phyloP scores from a whole-genome alignment of 257 asterid genomes.

The Solanum pimpinellifolium region DNA sequence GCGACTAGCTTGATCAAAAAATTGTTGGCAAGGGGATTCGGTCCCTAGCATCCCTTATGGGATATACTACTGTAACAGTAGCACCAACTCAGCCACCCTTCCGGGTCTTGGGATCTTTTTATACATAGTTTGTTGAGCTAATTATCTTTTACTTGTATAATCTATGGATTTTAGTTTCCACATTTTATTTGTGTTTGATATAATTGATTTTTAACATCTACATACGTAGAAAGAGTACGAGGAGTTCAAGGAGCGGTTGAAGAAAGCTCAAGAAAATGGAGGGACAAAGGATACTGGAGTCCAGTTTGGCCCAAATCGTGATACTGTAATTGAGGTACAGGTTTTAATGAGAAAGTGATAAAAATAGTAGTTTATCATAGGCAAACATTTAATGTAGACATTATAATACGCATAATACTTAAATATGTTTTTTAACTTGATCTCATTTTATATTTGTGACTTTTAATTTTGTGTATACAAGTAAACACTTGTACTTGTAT shows the following conservation, averaged over 20 bases:
- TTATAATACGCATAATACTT: no score
- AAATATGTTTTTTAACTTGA: no score
- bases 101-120: background rate
- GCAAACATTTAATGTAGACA: background rate
- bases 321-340: conserved; percentile 36
- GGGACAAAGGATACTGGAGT: background rate
- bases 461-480: no score
- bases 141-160: background rate
- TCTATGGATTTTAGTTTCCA: background rate
- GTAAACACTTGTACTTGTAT: no score
- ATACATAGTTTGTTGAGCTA: background rate
- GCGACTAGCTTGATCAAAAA: background rate
- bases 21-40: background rate
- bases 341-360: background rate
- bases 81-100: background rate
- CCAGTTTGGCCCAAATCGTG: conserved; percentile 18
- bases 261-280: conserved; percentile 8
- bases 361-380: background rate
- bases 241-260: conserved; percentile 23
- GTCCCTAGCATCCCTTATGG: background rate
- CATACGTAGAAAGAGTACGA: conserved; percentile 21
- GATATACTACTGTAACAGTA: background rate
- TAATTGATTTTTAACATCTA: background rate
- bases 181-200: background rate
- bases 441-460: no score